Evolutionary conservation across 441 rosid genomes (phyloP).

Genomic region (Erodium moschatum): DNA sequence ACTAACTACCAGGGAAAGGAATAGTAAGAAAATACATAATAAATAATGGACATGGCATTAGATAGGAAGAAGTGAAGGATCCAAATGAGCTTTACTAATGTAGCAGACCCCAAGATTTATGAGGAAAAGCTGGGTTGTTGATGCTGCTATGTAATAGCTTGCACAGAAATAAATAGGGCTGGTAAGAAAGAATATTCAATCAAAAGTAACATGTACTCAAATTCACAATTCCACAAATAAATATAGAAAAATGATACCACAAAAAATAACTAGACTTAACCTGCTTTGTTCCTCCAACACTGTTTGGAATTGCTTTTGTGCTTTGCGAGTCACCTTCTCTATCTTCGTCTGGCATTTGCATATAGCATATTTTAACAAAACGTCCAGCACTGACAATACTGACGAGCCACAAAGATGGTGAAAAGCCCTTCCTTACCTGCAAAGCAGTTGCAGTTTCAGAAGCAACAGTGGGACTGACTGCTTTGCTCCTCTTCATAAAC

Average conservation of each 20-base stretch:
- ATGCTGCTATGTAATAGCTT: too few relatives aligned
- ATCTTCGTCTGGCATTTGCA: slow-evolving; percentile 57
- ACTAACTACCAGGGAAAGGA: too few relatives aligned
- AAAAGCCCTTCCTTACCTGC: slow-evolving; percentile 49
- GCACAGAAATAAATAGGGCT: too few relatives aligned
- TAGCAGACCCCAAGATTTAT: too few relatives aligned
- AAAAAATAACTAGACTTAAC: slow-evolving; percentile 30
- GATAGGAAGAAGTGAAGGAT: too few relatives aligned
- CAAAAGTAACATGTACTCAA: too few relatives aligned
- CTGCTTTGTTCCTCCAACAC: slow-evolving; percentile 96
- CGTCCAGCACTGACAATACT: background rate
- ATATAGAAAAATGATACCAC: background rate
- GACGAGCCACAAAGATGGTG: background rate
- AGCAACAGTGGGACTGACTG: slow-evolving; percentile 89
- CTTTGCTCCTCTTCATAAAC: slow-evolving; percentile 89
- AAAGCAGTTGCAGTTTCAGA: slow-evolving; percentile 94
- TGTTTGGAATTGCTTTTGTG: slow-evolving; percentile 94
- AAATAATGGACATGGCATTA: too few relatives aligned
- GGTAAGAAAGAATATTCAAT: too few relatives aligned
- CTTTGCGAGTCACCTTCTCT: slow-evolving; percentile 93
- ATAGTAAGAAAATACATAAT: too few relatives aligned
- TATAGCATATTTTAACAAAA: background rate
- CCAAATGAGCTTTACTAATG: too few relatives aligned
- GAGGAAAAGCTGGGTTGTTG: too few relatives aligned
- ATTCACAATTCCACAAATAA: too few relatives aligned